phyloP scores from a whole-genome alignment of 2,329 filamentous ascomycete species.

The Alternaria alternata region DNA sequence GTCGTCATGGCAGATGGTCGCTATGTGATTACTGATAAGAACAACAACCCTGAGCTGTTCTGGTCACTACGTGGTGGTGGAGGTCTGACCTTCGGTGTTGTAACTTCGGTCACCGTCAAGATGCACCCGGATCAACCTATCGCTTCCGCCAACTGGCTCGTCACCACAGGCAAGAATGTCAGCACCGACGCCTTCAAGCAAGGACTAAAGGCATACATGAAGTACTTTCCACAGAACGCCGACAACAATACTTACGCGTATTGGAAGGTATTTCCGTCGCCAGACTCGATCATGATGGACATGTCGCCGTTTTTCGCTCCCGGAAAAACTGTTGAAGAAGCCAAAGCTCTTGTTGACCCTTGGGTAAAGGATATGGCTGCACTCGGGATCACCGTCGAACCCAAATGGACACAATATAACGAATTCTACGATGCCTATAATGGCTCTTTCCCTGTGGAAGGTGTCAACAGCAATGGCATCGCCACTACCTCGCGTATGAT shows the following conservation, averaged over 20 bases:
- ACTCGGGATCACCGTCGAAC: background rate
- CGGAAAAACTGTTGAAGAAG: background rate
- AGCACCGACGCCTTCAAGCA: background rate
- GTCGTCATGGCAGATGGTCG: slow-evolving; percentile 33
- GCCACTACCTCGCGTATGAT: background rate
- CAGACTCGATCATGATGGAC: background rate
- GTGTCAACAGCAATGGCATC: background rate
- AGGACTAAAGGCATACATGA: slow-evolving; percentile 1
- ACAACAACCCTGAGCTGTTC: slow-evolving; percentile 16
- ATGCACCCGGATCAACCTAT: slow-evolving; percentile 1
- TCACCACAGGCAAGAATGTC: background rate
- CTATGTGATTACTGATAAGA: slow-evolving; percentile 32
- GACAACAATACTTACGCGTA: slow-evolving; percentile 1
- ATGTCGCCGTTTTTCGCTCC: slow-evolving; percentile 4
- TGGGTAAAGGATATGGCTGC: background rate
- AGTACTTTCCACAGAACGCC: background rate
- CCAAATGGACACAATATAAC: slow-evolving; percentile 1
- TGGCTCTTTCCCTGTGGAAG: background rate
- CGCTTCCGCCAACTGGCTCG: slow-evolving; percentile 2
- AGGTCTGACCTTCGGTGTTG: slow-evolving; percentile 1
- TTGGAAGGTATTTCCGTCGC: background rate
- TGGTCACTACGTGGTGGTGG: slow-evolving; percentile 1
- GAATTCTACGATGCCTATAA: slow-evolving; percentile 3
- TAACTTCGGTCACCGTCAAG: slow-evolving; percentile 1
- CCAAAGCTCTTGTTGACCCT: background rate